Evolutionary conservation across 352 stramenopile genomes (phyloP).

Genomic region (Paralagenidium karlingii): DNA sequence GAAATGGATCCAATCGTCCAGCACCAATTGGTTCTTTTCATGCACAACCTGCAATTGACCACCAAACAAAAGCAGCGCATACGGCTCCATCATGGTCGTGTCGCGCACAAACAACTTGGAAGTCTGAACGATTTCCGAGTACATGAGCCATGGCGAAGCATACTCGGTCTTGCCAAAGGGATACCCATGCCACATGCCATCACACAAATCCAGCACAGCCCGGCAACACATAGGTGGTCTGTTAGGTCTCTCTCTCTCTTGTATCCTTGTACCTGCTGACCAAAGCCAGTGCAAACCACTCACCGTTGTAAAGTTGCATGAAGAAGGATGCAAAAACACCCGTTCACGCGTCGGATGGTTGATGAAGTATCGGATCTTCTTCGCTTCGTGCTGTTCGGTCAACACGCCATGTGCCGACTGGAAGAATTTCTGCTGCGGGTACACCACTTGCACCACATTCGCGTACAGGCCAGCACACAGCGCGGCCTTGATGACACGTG

Average conservation of each 20-base stretch:
- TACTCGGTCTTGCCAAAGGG: conserved; percentile 85
- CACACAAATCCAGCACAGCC: background rate
- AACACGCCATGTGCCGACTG: conserved; percentile 85
- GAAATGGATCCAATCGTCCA: conserved; percentile 93
- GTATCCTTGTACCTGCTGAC: too few species aligned
- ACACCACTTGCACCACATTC: conserved; percentile 77
- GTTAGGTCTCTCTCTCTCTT: too few species aligned
- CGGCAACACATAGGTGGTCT: background rate
- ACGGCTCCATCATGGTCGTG: conserved; percentile 94
- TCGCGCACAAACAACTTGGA: conserved; percentile 97
- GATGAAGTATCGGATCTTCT: conserved; percentile 91
- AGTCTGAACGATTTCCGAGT: conserved; percentile 92
- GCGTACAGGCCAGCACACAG: conserved; percentile 71
- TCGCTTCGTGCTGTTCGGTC: conserved; percentile 85
- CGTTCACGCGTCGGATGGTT: conserved; percentile 58
- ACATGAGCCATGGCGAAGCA: conserved; percentile 93
- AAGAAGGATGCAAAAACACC: conserved; percentile 95
- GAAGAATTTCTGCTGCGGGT: conserved; percentile 91
- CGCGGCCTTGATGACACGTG: conserved; percentile 87
- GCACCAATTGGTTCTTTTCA: conserved; percentile 73
- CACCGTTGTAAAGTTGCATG: too few species aligned
- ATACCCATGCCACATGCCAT: conserved; percentile 2
- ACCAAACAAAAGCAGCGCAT: conserved; percentile 97
- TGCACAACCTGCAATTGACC: conserved; percentile 88
- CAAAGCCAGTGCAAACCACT: too few species aligned